Evolutionary conservation across 352 stramenopile genomes (phyloP).

Genomic region (Phytophthora hibernalis): DNA sequence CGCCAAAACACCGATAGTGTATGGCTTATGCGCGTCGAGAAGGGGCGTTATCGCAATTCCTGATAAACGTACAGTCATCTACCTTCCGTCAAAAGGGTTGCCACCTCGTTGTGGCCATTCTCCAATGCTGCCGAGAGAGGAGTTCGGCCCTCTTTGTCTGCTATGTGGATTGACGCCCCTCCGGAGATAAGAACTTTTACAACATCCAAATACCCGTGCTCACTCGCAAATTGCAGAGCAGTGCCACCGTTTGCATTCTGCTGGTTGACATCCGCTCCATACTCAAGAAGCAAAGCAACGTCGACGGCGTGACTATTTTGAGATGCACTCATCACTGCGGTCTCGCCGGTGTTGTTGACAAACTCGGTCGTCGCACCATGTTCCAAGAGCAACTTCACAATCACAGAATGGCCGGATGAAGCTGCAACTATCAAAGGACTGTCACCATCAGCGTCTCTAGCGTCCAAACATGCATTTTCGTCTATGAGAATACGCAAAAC

Average conservation of each 20-base stretch:
- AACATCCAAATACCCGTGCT: background rate
- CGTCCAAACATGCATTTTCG: background rate
- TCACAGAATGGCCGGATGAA: background rate
- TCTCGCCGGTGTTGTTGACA: constrained; percentile 6
- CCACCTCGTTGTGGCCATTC: background rate
- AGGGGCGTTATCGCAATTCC: too few relatives aligned
- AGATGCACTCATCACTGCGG: background rate
- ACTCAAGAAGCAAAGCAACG: background rate
- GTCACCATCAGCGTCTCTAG: background rate
- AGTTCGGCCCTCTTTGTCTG: background rate
- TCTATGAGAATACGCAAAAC: background rate
- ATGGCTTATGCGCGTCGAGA: too few relatives aligned
- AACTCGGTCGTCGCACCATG: background rate
- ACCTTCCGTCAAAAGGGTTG: background rate
- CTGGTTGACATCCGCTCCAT: constrained; percentile 1
- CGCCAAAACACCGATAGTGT: too few relatives aligned
- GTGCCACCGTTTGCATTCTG: background rate
- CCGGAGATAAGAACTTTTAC: background rate
- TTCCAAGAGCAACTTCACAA: constrained; percentile 2
- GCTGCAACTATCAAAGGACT: background rate
- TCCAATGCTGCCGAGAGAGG: background rate
- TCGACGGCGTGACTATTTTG: background rate
- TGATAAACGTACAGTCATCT: too few relatives aligned
- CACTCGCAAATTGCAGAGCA: background rate
- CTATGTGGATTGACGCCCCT: background rate